phyloP scores from a whole-genome alignment of 768 basidiomycete genomes.

The Suillus hirtellus region DNA sequence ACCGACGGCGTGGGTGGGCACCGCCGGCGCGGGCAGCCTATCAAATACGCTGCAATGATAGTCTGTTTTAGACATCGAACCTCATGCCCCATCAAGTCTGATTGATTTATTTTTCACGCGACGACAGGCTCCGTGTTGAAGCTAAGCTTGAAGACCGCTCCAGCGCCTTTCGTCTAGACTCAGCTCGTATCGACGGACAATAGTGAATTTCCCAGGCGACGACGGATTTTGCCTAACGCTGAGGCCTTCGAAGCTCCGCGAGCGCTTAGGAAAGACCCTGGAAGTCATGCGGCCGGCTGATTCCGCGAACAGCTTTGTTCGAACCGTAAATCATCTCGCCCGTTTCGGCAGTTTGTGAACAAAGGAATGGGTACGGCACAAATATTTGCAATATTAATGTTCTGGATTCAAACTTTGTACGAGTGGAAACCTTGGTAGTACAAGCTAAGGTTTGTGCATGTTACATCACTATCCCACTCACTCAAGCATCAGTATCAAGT shows the following conservation, averaged over 20 bases:
- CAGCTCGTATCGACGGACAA: neutral
- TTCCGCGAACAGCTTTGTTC: slow-evolving; percentile 3
- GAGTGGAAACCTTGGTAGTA: neutral
- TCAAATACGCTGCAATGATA: neutral
- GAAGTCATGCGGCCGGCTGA: neutral
- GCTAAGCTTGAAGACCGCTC: neutral
- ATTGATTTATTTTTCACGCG: neutral
- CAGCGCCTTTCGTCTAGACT: neutral
- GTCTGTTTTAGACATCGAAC: neutral
- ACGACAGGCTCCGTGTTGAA: neutral
- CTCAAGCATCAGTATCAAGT: neutral
- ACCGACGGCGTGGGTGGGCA: neutral
- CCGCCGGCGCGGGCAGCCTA: too few relatives aligned
- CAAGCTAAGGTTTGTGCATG: neutral
- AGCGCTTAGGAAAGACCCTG: slow-evolving; percentile 1
- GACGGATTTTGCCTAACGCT: neutral
- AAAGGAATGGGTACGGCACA: neutral
- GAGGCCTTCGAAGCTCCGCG: neutral
- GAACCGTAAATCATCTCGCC: slow-evolving; percentile 12
- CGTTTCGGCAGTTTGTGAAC: slow-evolving; percentile 4
- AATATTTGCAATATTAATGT: neutral
- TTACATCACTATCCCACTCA: neutral
- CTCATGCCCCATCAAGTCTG: neutral
- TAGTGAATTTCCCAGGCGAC: neutral
- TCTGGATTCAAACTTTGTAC: slow-evolving; percentile 1